Conservation (phyloP, 1,284 basidiomycete genomes). For the Ganoderma lucidum region DNA sequence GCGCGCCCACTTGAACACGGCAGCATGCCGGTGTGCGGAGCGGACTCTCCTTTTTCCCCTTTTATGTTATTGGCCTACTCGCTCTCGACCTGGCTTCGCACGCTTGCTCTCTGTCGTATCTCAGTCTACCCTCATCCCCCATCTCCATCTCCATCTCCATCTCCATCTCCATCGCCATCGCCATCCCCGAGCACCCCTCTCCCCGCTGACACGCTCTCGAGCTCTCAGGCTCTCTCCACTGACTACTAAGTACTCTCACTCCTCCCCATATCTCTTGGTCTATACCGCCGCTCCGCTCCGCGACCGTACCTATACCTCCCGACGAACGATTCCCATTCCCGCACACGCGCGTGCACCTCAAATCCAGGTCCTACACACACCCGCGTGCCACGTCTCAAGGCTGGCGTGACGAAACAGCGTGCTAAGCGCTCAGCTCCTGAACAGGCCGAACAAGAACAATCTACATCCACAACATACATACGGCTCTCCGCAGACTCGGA, state of each 20-base stretch:
- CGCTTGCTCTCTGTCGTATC: neutral
- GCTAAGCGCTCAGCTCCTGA: neutral
- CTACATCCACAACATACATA: neutral
- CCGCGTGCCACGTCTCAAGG: neutral
- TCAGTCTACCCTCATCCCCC: neutral
- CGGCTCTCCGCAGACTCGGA: too few species aligned
- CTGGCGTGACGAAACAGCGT: neutral
- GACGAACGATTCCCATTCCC: constrained; percentile 2
- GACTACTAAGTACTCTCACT: neutral
- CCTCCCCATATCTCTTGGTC: neutral
- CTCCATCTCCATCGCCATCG: neutral
- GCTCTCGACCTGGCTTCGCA: neutral
- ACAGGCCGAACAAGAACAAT: neutral
- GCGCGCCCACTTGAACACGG: neutral
- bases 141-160: neutral
- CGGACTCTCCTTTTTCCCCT: neutral
- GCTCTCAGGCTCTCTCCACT: neutral
- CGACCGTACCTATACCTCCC: constrained; percentile 2
- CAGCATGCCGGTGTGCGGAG: neutral
- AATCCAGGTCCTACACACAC: neutral
- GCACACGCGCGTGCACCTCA: neutral
- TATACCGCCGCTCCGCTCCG: neutral
- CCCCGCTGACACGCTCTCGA: neutral
- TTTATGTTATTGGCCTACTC: neutral
- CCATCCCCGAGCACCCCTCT: neutral